Conservation (phyloP, 305 asterid genomes). For the Fraxinus sp. region DNA sequence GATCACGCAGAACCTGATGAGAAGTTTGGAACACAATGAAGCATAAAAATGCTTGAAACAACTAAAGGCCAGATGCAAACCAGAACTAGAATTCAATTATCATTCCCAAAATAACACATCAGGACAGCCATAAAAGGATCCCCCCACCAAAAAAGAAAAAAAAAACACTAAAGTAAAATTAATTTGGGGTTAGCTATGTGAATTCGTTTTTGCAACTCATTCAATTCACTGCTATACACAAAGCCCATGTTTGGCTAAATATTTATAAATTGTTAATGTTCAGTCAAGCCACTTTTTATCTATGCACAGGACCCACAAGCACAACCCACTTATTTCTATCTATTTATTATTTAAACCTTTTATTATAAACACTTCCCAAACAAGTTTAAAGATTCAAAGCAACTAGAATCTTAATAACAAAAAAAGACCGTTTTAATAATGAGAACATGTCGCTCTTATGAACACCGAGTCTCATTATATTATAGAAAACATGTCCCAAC, state of each 20-base stretch:
- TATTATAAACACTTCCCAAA: neutral
- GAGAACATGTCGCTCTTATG: neutral
- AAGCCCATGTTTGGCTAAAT: neutral
- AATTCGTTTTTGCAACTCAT: neutral
- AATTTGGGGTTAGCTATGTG: neutral
- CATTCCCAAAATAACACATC: neutral
- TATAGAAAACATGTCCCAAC: neutral
- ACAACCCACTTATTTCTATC: neutral
- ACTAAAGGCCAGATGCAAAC: slow-evolving; percentile 1
- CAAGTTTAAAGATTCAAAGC: neutral
- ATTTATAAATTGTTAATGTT: neutral
- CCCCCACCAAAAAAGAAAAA: neutral
- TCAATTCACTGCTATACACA: neutral
- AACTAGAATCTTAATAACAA: neutral
- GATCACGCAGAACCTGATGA: slow-evolving; percentile 67
- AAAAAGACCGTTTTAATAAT: neutral
- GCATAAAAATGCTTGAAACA: neutral
- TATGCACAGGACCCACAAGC: neutral
- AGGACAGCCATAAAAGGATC: neutral
- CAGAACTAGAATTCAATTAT: neutral
- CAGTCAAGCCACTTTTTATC: neutral
- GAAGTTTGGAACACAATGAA: slow-evolving; percentile 14
- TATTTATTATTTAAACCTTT: neutral
- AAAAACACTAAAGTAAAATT: neutral
- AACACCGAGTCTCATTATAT: neutral